A percentile compares a stretch with the other conserved stretches of the same genome.
These are phyloP conservation scores for Vaccinium macrocarpon DNA, from an alignment of 148 eudicot species.

Conservation along the genomic window DNA sequence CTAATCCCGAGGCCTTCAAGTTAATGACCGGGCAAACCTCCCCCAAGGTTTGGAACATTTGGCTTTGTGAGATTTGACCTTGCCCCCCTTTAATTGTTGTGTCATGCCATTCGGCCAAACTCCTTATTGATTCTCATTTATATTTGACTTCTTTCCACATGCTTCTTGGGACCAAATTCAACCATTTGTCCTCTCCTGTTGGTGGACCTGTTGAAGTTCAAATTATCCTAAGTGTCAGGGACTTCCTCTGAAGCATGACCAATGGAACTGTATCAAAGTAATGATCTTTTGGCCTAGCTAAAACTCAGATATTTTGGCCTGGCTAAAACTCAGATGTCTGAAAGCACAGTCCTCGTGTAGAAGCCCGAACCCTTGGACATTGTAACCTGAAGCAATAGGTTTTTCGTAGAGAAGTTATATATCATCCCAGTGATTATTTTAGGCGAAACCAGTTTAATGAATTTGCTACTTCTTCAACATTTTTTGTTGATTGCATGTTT, in stretches of 20 bases:
- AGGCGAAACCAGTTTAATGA: neutral
- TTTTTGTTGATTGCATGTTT: neutral
- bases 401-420: neutral
- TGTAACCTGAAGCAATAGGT: neutral
- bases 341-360: neutral
- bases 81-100: no score
- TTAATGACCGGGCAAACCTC: no score
- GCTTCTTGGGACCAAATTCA: neutral
- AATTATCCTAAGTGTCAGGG: neutral
- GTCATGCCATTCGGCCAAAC: no score
- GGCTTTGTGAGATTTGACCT: no score
- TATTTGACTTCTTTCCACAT: neutral
- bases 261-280: neutral
- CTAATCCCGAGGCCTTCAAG: no score
- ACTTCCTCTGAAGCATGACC: neutral
- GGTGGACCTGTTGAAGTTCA: neutral
- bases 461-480: neutral
- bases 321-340: neutral
- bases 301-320: neutral
- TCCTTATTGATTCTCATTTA: neutral
- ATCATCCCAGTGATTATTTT: neutral
- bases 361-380: neutral
- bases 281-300: neutral
- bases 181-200: neutral
- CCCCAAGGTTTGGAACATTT: no score